Evolutionary conservation across 345 rosid genomes (phyloP).

Genomic region (Clarkia xantiana): DNA sequence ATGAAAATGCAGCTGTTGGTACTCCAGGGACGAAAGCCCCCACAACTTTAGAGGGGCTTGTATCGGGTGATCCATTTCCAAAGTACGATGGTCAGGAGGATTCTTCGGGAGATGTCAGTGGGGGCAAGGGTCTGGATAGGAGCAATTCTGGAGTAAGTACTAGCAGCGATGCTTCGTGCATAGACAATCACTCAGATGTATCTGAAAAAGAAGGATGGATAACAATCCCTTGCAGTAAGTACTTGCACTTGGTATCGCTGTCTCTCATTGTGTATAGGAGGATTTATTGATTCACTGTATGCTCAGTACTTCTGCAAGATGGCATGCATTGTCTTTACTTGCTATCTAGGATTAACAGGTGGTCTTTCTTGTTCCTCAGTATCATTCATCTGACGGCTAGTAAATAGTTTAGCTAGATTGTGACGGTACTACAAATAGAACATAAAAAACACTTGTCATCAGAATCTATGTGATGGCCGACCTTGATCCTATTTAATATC

Average conservation of each 20-base stretch:
- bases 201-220: slow-evolving; percentile 91
- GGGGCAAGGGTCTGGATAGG: slow-evolving; percentile 20
- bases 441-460: no score
- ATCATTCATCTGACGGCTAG: no score
- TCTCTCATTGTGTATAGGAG: neutral
- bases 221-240: slow-evolving; percentile 65
- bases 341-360: no score
- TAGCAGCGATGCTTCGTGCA: slow-evolving; percentile 16
- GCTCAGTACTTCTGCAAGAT: no score
- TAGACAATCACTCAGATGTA: slow-evolving; percentile 56
- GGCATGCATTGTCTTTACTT: no score
- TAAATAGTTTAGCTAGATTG: no score
- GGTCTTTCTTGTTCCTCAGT: no score
- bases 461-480: no score
- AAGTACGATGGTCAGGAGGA: slow-evolving; percentile 30
- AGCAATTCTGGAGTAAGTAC: slow-evolving; percentile 16
- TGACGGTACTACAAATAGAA: no score
- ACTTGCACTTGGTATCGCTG: slow-evolving; percentile 3
- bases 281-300: no score
- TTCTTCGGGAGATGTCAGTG: slow-evolving; percentile 19
- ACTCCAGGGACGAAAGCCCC: slow-evolving; percentile 21
- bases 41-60: slow-evolving; percentile 48
- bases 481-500: no score
- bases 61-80: slow-evolving; percentile 54
- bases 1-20: slow-evolving; percentile 28